phyloP scores from a whole-genome alignment of 1,284 basidiomycete species.

The Boletus semigastroideus region DNA sequence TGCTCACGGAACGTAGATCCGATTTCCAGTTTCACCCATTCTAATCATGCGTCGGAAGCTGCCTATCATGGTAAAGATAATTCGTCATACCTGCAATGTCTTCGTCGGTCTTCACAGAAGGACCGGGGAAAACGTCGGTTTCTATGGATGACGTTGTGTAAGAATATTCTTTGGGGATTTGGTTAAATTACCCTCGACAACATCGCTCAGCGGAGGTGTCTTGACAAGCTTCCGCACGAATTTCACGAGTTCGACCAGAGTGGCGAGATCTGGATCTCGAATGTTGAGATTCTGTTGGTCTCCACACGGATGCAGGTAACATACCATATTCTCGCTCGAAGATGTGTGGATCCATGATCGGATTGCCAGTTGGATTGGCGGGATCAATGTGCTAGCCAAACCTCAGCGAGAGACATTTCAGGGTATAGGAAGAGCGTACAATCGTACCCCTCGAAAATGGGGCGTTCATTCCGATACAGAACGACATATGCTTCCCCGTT shows the following conservation, averaged over 20 bases:
- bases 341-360: slow-evolving; percentile 1
- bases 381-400: slow-evolving; percentile 1
- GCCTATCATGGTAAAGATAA: neutral
- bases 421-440: neutral
- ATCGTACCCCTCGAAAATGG: slow-evolving; percentile 6
- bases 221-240: slow-evolving; percentile 1
- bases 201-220: slow-evolving; percentile 1
- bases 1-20: neutral
- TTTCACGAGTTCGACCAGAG: slow-evolving; percentile 3
- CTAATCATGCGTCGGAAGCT: neutral
- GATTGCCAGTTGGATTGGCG: neutral
- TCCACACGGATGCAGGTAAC: neutral
- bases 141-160: neutral
- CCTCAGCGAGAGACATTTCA: neutral
- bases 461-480: neutral
- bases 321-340: slow-evolving; percentile 2
- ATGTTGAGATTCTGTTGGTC: too few relatives aligned
- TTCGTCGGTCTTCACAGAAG: neutral
- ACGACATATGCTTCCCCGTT: neutral
- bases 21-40: neutral
- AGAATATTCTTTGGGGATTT: too few relatives aligned
- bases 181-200: neutral
- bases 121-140: neutral
- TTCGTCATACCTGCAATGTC: neutral
- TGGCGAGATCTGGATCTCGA: neutral